Evolutionary conservation across 371 early-diverging fungal genomes (phyloP), one percentile per base, ranked within the genome.

Genomic region (Mucor circinelloides): DNA sequence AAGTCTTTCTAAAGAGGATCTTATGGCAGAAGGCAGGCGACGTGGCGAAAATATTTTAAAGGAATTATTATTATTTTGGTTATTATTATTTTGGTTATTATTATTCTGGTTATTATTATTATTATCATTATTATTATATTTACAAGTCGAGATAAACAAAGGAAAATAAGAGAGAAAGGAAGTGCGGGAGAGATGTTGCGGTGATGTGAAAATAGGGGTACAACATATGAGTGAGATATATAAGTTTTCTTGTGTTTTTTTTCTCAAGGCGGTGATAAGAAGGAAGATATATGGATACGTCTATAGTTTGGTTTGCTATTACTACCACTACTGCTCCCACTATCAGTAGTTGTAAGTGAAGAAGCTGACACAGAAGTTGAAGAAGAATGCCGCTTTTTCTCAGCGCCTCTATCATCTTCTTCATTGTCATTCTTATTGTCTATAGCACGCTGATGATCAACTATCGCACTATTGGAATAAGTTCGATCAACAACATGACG

Each of bases 261-360:
- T 40, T 27, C 2, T 59, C 32, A 55, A 42, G 57, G 28, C 6
- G 65, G 48, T 25, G 70, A 64, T 44, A 72, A 44, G 25, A 55
- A 72, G 50, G 68, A 52, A 27, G 68, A 72, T n/a, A 72, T 72
- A 52, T 67, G 60, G 28, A 72, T 72, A 38, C 72, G 64, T 55
- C 44, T 68, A 64, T 68, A 72, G 21, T 34, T 54, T 31, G 59
- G 42, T 55, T 61, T 52, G 23, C 27, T 52, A 27, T 27, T 52
- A 13, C 25, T 52, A 27, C 27, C 6, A 52, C 50, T 25, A 23
- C 12, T 23, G 15, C 52, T 52, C 8, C 52, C 15, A 13, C 27
- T 46, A 7, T 13, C 32, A 46, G 9, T 59, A 38, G 40, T 40
- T 13, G 59, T 17, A 59, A 36, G 17, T 25, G 44, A 40, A 23